Evolutionary conservation across 2,329 filamentous ascomycete genomes (phyloP).

Genomic region (Diaporthe velutina): DNA sequence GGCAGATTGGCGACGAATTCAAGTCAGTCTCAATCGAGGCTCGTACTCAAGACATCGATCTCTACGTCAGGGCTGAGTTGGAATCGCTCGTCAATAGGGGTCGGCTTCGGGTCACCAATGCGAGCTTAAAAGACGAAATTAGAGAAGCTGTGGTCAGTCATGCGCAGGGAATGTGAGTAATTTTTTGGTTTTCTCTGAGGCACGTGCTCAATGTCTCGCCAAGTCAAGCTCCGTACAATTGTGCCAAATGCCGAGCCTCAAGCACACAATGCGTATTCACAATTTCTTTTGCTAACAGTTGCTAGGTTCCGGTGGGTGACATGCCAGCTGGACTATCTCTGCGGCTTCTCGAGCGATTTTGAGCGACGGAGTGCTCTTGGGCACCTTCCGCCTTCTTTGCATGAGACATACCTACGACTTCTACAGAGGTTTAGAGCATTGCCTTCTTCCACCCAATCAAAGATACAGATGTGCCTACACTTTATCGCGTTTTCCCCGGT

Average conservation of each 20-base stretch:
- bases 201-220: too few species aligned
- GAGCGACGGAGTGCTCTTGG: neutral
- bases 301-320: conserved; percentile 16
- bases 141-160: neutral
- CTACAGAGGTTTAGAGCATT: neutral
- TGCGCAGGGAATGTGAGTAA: neutral
- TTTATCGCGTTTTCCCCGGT: neutral
- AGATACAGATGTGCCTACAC: neutral
- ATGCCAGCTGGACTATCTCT: conserved; percentile 20
- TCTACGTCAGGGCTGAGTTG: neutral
- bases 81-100: neutral
- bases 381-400: neutral
- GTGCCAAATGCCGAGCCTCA: too few species aligned
- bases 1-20: neutral
- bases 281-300: neutral
- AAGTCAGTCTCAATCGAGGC: neutral
- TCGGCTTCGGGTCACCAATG: neutral
- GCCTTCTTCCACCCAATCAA: neutral
- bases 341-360: neutral
- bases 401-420: neutral
- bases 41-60: neutral
- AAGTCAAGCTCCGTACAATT: too few species aligned
- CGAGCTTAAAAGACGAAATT: neutral
- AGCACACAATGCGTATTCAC: too few species aligned
- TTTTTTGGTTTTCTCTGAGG: too few species aligned